phyloP scores from a whole-genome alignment of 2,329 filamentous ascomycete genomes.

The Xylariaceae sp. region DNA sequence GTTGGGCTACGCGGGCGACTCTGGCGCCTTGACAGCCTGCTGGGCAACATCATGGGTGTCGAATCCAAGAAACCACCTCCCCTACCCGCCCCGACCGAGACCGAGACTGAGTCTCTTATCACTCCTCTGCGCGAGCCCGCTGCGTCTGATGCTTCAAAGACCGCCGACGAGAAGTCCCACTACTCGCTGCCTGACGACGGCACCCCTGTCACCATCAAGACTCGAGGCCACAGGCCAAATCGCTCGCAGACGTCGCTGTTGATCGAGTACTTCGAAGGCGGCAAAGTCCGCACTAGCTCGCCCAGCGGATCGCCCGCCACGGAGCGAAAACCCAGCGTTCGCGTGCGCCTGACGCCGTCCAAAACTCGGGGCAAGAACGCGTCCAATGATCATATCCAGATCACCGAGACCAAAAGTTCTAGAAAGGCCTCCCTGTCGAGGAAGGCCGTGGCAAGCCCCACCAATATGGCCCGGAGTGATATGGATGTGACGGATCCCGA shows the following conservation, averaged over 20 bases:
- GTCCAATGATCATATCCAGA: slow-evolving; percentile 72
- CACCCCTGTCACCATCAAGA: slow-evolving; percentile 86
- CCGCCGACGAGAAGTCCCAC: slow-evolving; percentile 62
- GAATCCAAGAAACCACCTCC: slow-evolving; percentile 54
- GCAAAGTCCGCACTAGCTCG: slow-evolving; percentile 47
- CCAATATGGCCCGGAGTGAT: slow-evolving; percentile 56
- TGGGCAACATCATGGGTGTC: slow-evolving; percentile 42
- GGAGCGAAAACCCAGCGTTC: slow-evolving; percentile 74
- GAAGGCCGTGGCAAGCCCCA: slow-evolving; percentile 26
- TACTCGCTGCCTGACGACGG: slow-evolving; percentile 81
- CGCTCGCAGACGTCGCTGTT: slow-evolving; percentile 82
- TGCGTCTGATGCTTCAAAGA: slow-evolving; percentile 53
- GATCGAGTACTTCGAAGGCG: slow-evolving; percentile 90
- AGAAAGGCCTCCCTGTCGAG: slow-evolving; percentile 56
- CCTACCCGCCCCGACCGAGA: slow-evolving; percentile 73
- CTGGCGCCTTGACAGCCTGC: slow-evolving; percentile 9
- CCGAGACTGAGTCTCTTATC: slow-evolving; percentile 54
- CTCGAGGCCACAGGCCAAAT: slow-evolving; percentile 51
- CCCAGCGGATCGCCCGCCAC: slow-evolving; percentile 40
- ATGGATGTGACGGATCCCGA: slow-evolving; percentile 41
- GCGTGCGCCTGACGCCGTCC: slow-evolving; percentile 71
- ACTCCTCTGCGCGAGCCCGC: slow-evolving; percentile 51
- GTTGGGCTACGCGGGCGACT: slow-evolving; percentile 14
- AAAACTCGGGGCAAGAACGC: slow-evolving; percentile 52
- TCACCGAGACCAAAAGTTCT: slow-evolving; percentile 70